Percentiles rank a stretch among this genome's conserved stretches.
These are phyloP conservation scores for Fonsecaea nubica DNA, from an alignment of 2,329 filamentous ascomycete species.

Conservation along the genomic window DNA sequence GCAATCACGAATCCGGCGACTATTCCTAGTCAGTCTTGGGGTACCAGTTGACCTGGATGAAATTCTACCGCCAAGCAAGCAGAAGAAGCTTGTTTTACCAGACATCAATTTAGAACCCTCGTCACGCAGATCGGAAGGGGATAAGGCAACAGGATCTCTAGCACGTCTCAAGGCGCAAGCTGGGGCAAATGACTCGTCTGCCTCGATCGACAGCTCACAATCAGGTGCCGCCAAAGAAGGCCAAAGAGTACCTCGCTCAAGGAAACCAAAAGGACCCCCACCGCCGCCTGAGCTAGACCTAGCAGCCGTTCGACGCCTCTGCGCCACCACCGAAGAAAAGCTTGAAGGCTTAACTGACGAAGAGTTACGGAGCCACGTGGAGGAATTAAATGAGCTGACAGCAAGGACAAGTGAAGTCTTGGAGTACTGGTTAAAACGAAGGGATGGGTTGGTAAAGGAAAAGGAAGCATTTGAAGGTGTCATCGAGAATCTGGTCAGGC, in stretches of 20 bases:
- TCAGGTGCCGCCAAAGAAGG: conserved; percentile 39
- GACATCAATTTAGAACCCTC: conserved; percentile 69
- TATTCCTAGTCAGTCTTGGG: conserved; percentile 94
- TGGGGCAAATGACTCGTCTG: conserved; percentile 44
- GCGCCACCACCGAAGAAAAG: conserved; percentile 83
- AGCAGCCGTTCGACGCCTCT: conserved; percentile 76
- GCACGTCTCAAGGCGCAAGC: conserved; percentile 45
- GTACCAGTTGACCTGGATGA: conserved; percentile 97
- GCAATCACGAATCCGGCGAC: conserved; percentile 87
- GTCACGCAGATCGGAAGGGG: conserved; percentile 63
- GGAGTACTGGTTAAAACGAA: conserved; percentile 85
- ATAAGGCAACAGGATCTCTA: conserved; percentile 56
- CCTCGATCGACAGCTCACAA: conserved; percentile 43
- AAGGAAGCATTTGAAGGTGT: conserved; percentile 94
- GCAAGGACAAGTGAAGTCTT: conserved; percentile 76
- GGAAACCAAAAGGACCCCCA: conserved; percentile 56
- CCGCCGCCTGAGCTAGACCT: conserved; percentile 79
- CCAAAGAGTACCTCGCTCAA: conserved; percentile 44
- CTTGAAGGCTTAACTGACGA: conserved; percentile 77
- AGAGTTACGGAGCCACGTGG: conserved; percentile 76
- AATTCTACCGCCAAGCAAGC: conserved; percentile 94
- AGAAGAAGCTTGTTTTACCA: conserved; percentile 94
- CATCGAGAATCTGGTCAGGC: conserved; percentile 94
- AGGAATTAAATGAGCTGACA: conserved; percentile 71
- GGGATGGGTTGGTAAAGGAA: conserved; percentile 86